Evolutionary conservation across 345 rosid species (phyloP), one percentile per base, ranked within the genome.

Genomic region (Excoecaria agallocha): DNA sequence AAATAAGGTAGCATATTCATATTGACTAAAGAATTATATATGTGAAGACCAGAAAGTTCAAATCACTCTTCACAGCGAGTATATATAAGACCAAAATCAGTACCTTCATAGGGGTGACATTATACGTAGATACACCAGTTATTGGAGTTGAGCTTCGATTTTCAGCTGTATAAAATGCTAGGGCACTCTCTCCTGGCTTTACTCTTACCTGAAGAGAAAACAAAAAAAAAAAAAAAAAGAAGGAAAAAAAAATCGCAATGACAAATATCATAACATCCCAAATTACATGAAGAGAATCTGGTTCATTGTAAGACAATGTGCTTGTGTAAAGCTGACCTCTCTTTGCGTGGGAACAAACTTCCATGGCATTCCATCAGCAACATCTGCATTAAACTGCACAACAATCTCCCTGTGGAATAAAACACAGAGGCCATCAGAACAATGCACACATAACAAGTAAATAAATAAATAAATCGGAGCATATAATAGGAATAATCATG

Each of bases 361-460:
- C 98, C 98, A 94, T 25, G 88, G 98, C 97, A 94, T 90, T 84
- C 95, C 97, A 86, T 92, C 98, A 48, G 95, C 93, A 50, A 94
- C 98, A 83, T 94, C 97, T 74, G 97, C 97, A 84, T 92, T 94
- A 78, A 94, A 92, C 76, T 90, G 97, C 79, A 94, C 97, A 48
- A 87, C 89, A 69, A 94, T 84, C 84, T 94, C 98, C 84, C 98
- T 92, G n/a, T 35, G 66, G 68, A 73, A 72, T 49, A 39, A 30
- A 52, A 50, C 10, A 37, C 13, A 20, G 61, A 66, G 8, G 3
- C 15, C n/a, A 48, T 48, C 30, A 46, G 35, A 8, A 20, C 35
- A 22, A 57, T 1, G 57, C 9, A 49, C 41, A 60, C 13, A 60
- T 30, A 30, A 30, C 4, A 30, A 11, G 3, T 60, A 60, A 30